phyloP scores from a whole-genome alignment of 108 stramenopile genomes.

The Cylindrotheca fusiformis region DNA sequence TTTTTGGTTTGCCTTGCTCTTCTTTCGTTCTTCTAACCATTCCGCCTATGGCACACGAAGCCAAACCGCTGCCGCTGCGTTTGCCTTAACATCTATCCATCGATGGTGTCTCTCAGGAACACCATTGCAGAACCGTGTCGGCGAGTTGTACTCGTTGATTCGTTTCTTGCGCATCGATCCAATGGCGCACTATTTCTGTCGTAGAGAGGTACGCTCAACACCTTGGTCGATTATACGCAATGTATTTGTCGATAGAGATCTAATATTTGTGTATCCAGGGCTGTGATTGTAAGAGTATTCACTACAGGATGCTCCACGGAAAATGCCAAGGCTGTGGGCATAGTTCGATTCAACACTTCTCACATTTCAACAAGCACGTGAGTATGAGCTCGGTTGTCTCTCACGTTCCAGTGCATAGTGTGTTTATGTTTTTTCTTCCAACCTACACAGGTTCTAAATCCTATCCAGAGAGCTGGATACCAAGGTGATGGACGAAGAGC shows the following conservation, averaged over 20 bases:
- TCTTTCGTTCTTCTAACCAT: not conserved
- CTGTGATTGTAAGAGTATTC: constrained; percentile 91
- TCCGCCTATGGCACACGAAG: constrained; percentile 26
- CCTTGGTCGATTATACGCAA: not conserved
- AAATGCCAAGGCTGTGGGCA: constrained; percentile 90
- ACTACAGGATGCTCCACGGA: constrained; percentile 88
- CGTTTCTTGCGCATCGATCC: constrained; percentile 95
- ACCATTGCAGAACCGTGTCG: constrained; percentile 98
- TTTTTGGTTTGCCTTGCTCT: not conserved
- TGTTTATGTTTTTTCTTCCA: constrained; percentile 30
- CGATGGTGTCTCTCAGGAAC: constrained; percentile 97
- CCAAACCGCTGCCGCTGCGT: constrained; percentile 96
- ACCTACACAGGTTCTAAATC: constrained; percentile 92
- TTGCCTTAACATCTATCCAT: constrained; percentile 85
- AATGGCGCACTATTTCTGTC: constrained; percentile 96
- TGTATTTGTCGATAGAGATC: not conserved
- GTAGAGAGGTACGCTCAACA: constrained; percentile 14
- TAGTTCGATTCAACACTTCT: constrained; percentile 89
- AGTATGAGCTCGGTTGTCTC: not conserved
- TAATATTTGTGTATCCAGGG: constrained; percentile 39
- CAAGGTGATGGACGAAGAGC: constrained; percentile 90
- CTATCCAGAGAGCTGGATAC: constrained; percentile 88
- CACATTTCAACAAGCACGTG: constrained; percentile 65
- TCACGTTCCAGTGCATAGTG: too few relatives aligned
- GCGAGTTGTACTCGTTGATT: constrained; percentile 95